Base-by-base conservation (phyloP, 2,329 filamentous ascomycete genomes). In the Penicillium sumatraense region DNA sequence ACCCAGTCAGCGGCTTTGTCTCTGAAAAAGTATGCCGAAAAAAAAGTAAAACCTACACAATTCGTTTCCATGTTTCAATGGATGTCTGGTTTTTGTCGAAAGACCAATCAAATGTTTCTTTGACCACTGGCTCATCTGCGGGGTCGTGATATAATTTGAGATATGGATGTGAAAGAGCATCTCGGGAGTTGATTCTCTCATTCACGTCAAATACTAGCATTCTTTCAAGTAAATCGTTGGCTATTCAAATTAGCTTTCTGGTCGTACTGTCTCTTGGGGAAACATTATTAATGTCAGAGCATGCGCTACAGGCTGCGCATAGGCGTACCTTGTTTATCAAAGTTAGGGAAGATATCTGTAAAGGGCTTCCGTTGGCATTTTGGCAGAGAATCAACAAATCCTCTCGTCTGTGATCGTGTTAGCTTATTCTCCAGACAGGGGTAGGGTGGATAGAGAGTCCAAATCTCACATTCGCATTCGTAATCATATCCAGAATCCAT, bases 91-190 rank as follows among this genome's bases (percentile, higher is more conserved):
- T 92, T 66, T 97, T 93, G 75, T 97, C 97, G 79, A 98, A 98
- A 49, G 92, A 96, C 93, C 95, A 98, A 74, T 98, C 93, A 68
- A 98, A 98, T 78, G 96, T 96, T 81, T 96, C 91, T 55, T 96
- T 90, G 20, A 95, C 91, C 10, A 92, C 87, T 1, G 95, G 95
- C 81, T 99, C 95, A 70, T 99, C 95, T 33, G 89, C 93, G 5
- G 93, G 93, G 72, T 99, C 95, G 77, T 99, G 95, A 80, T 98
- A 98, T 8, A 93, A 92, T 14, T 90, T 86, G 45, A 99, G 89
- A 75, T 98, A 99, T 62, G 93, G 90, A 76, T 98, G 92, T 44
- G 87, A 86, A 47, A 99, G 86, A 18, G 90, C 93, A 58, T 93
- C 86, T 53, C 87, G 84, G 8, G 95, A 95, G 60, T 89, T 91